Base-by-base conservation (phyloP, 768 basidiomycete genomes). In the Fistulinella prunicolor region DNA sequence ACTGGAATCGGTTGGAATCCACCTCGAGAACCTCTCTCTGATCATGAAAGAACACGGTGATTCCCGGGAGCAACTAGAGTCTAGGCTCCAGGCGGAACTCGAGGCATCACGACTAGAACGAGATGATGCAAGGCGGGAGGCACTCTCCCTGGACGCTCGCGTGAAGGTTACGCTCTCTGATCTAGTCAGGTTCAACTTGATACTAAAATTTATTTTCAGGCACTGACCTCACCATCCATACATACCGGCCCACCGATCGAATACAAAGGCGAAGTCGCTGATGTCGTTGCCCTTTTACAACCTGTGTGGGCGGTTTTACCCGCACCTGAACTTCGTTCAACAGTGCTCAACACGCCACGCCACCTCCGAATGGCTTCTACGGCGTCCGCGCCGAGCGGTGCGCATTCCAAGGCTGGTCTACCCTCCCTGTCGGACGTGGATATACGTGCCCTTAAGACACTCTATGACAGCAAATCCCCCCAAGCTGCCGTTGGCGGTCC, bases 301-400 rank as follows among this genome's bases (percentile, higher is more conserved):
- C 81, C 88, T 9, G 58, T 95, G 20, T 98, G 93, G 92, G 68
- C 76, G 5, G 73, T 86, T 34, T 78, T 97, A 0, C 94, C 94
- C 10, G 88, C 91, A 2, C 83, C 89, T 9, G 89, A 94, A 67
- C 79, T 84, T 12, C 86, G 94, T 23, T 84, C 81, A 1, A 69
- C 81, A 42, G 86, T 81, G 58, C 78, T 86, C 54, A 70, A 65
- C 35, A 60, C 63, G 47, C 73, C 67, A 40, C 75, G 76, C 46
- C 68, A 69, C 42, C 78, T 76, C 69, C 80, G 76, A 36, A 75
- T 77, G 19, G 46, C 63, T 12, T 76, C 77, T 1, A 75, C 76
- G 1, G 69, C 62, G 26, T 69, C 58, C 39, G 73, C 62, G 51
- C 67, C 62, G n/a, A 59, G 65, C 39, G 59, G 61, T 21, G 36